Percentiles rank a stretch among this genome's conserved stretches.
phyloP scores from a whole-genome alignment of 768 basidiomycete species.

The Agrocybe praecox region DNA sequence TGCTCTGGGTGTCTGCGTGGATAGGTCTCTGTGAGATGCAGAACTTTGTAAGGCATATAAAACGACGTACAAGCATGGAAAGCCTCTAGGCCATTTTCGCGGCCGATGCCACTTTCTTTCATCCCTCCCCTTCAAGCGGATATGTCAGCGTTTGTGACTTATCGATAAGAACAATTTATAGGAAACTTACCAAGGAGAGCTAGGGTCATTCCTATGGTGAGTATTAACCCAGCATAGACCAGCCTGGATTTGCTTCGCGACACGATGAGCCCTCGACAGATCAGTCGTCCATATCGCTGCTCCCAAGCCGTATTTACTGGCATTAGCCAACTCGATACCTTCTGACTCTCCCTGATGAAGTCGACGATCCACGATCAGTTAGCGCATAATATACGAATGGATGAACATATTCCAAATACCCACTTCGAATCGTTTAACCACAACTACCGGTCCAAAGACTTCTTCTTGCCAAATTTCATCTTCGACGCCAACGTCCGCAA shows the following conservation, averaged over 20 bases:
- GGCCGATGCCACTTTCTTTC: slow-evolving; percentile 87
- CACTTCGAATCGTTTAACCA: slow-evolving; percentile 50
- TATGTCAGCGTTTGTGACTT: background rate
- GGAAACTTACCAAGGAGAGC: slow-evolving; percentile 74
- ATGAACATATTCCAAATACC: slow-evolving; percentile 4
- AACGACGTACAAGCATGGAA: slow-evolving; percentile 68
- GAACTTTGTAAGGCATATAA: background rate
- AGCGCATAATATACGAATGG: background rate
- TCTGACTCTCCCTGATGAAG: slow-evolving; percentile 57
- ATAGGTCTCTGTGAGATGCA: background rate
- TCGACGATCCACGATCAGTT: background rate
- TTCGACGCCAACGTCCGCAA: slow-evolving; percentile 54
- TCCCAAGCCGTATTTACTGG: slow-evolving; percentile 79
- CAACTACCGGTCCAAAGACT: slow-evolving; percentile 85
- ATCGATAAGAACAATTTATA: background rate
- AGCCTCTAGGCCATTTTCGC: slow-evolving; percentile 86
- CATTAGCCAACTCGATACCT: slow-evolving; percentile 71
- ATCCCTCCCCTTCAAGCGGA: slow-evolving; percentile 65
- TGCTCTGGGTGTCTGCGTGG: slow-evolving; percentile 81
- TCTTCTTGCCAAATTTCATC: slow-evolving; percentile 83
- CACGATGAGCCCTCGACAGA: slow-evolving; percentile 74
- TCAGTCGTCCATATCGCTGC: slow-evolving; percentile 81
- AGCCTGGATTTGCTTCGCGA: slow-evolving; percentile 67
- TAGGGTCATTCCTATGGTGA: slow-evolving; percentile 88
- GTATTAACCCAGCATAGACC: slow-evolving; percentile 90